Conservation (phyloP, 306 rosid species). For the Arachis stenosperma region DNA sequence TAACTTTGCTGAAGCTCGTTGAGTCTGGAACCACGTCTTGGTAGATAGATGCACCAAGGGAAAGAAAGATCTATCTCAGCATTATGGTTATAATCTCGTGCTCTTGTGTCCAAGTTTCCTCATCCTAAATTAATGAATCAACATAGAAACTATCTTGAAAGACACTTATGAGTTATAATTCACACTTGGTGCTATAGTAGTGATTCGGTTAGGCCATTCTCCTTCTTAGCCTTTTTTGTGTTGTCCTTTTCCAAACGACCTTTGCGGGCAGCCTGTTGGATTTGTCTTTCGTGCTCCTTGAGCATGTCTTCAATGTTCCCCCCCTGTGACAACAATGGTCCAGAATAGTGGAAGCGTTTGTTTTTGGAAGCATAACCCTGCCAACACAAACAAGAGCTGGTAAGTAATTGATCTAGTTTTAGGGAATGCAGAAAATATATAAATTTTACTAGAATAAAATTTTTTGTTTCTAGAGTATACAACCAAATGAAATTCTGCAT, state of each 20-base stretch:
- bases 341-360: slow-evolving; percentile 65
- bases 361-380: slow-evolving; percentile 58
- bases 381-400: slow-evolving; percentile 31
- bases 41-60: slow-evolving; percentile 13
- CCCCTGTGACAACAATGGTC: slow-evolving; percentile 65
- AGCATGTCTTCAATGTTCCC: slow-evolving; percentile 78
- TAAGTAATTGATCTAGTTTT: too few relatives aligned
- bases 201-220: slow-evolving; percentile 55
- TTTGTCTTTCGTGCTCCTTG: slow-evolving; percentile 79
- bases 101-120: slow-evolving; percentile 35
- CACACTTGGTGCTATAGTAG: slow-evolving; percentile 48
- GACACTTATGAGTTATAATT: slow-evolving; percentile 45
- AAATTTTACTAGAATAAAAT: too few relatives aligned
- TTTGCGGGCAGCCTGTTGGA: slow-evolving; percentile 74
- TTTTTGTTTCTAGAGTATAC: too few relatives aligned
- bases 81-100: slow-evolving; percentile 2
- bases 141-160: slow-evolving; percentile 7
- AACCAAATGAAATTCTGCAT: too few relatives aligned
- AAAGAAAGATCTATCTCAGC: slow-evolving; percentile 21
- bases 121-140: slow-evolving; percentile 31
- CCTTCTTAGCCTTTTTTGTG: slow-evolving; percentile 42
- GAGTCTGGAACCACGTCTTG: slow-evolving; percentile 19
- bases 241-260: slow-evolving; percentile 65
- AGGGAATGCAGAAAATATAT: too few relatives aligned
- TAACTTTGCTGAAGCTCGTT: slow-evolving; percentile 37